Evolutionary conservation across 75 land plant genomes (phyloP), one percentile per base, ranked within the genome.

Genomic region (Cryptomeria japonica): DNA sequence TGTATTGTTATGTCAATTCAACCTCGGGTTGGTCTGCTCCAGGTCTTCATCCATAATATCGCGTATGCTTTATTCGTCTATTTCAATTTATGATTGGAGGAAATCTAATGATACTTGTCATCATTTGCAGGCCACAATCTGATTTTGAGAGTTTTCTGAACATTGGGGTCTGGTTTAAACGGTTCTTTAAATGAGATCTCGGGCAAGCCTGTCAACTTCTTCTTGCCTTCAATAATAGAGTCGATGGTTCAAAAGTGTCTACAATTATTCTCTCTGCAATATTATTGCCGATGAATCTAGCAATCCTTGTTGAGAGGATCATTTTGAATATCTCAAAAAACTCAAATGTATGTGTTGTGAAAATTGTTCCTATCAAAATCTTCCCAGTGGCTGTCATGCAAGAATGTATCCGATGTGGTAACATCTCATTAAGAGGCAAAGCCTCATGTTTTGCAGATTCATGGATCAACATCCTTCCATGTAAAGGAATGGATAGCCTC

Each of bases 111-210:
- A 28, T 11, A 46, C 38, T 82, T 68, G 3, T 70, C 44, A 53
- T 41, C 68, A 37, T 5, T 19, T 93, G 91, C 95, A 97, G 99
- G 87, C 99, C 99, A 68, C 99, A 98, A 72, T 94, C 99, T 19
- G 99, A 98, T 85, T 97, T 92, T 47, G 99, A 98, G 86, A 92
- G 97, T 92, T 98, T 95, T 80, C 92, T 97, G 22, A 98, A 97
- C 80, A 95, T 96, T 86, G 99, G 97, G 14, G 90, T 93, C 2
- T 98, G 99, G 99, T 92, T 98, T 91, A 95, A 92, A 84, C 93
- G 94, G 86, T 88, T 92, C 85, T 89, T 91, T 42, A 90, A 90
- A 86, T 94, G 84, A 87, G 15, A 34, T 75, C 37, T 32, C 38
- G 9, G 77, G 49, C 49, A 39, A 64, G 7, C 37, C 84, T 25